Percentiles rank a stretch among this genome's conserved stretches.
Evolutionary conservation across 2,329 filamentous ascomycete genomes (phyloP).

Genomic region (Colletotrichum sp.): DNA sequence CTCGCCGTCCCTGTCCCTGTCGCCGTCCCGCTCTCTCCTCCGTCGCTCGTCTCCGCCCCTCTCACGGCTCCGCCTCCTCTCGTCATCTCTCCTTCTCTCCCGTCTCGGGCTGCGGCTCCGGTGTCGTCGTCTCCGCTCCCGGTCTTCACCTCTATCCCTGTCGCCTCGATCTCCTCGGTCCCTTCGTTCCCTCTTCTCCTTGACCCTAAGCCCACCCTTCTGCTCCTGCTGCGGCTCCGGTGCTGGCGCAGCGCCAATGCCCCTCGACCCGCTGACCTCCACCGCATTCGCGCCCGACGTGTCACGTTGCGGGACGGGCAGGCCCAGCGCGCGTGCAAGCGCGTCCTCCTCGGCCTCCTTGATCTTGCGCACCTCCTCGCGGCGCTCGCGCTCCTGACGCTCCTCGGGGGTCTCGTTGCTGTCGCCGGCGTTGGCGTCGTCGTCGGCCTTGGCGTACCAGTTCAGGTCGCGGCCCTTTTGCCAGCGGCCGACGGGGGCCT

Average conservation of each 20-base stretch:
- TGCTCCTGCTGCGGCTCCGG: constrained; percentile 24
- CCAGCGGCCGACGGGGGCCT: constrained; percentile 92
- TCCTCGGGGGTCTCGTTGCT: constrained; percentile 65
- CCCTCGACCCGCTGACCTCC: constrained; percentile 55
- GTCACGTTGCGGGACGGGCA: constrained; percentile 71
- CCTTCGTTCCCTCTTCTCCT: constrained; percentile 25
- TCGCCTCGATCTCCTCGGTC: background rate
- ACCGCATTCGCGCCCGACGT: constrained; percentile 71
- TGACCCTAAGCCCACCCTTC: constrained; percentile 20
- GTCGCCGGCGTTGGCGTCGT: constrained; percentile 54
- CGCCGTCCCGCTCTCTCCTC: background rate
- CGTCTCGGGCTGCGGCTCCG: constrained; percentile 32
- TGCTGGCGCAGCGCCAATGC: constrained; percentile 31
- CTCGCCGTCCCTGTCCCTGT: background rate
- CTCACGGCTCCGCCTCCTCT: constrained; percentile 21
- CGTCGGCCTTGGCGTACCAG: constrained; percentile 67
- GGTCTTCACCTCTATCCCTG: constrained; percentile 30
- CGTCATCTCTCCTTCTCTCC: constrained; percentile 30
- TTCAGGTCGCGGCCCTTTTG: constrained; percentile 74
- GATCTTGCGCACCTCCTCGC: constrained; percentile 79
- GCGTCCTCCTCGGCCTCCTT: constrained; percentile 96
- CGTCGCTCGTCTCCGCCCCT: constrained; percentile 7
- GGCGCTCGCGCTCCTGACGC: constrained; percentile 64
- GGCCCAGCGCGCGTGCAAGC: constrained; percentile 79
- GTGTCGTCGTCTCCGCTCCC: constrained; percentile 40